phyloP scores from a whole-genome alignment of 2,329 filamentous ascomycete species.

The Polytolypa hystricis region DNA sequence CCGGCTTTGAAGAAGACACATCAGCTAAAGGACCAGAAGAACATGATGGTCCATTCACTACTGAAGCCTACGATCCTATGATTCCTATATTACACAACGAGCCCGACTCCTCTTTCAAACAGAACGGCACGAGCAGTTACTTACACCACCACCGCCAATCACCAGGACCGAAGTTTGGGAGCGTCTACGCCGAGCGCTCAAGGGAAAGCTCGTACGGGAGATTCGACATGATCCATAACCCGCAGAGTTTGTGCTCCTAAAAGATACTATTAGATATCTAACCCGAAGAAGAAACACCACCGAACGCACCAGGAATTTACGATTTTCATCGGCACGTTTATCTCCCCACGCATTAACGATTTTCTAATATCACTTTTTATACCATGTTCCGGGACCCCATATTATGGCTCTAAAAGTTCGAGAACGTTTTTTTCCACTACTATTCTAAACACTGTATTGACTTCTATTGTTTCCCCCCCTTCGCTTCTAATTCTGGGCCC shows the following conservation, averaged over 20 bases:
- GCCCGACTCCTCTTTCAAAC: conserved; percentile 18
- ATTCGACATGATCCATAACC: conserved; percentile 23
- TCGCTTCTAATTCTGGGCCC: conserved; percentile 15
- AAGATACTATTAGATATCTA: not conserved
- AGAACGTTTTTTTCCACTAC: conserved; percentile 2
- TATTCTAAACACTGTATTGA: conserved; percentile 1
- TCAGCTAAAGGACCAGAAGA: conserved; percentile 17
- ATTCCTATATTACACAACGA: conserved; percentile 20
- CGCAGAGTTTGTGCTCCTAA: conserved; percentile 27
- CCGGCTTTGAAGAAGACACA: conserved; percentile 19
- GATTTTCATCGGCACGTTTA: not conserved
- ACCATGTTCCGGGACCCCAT: conserved; percentile 5
- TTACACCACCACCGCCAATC: conserved; percentile 17
- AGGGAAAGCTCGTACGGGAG: conserved; percentile 21
- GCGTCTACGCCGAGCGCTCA: conserved; percentile 19
- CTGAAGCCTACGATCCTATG: conserved; percentile 23
- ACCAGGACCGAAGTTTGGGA: conserved; percentile 21
- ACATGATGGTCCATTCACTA: conserved; percentile 16
- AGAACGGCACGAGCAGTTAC: conserved; percentile 12
- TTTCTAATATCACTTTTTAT: not conserved
- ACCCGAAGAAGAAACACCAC: too few species aligned
- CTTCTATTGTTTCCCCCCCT: conserved; percentile 16
- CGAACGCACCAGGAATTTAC: too few species aligned
- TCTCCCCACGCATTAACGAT: conserved; percentile 4
- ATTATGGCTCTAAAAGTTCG: too few species aligned